Evolutionary conservation across 1,284 basidiomycete species (phyloP).

Genomic region (Pterula multifida): DNA sequence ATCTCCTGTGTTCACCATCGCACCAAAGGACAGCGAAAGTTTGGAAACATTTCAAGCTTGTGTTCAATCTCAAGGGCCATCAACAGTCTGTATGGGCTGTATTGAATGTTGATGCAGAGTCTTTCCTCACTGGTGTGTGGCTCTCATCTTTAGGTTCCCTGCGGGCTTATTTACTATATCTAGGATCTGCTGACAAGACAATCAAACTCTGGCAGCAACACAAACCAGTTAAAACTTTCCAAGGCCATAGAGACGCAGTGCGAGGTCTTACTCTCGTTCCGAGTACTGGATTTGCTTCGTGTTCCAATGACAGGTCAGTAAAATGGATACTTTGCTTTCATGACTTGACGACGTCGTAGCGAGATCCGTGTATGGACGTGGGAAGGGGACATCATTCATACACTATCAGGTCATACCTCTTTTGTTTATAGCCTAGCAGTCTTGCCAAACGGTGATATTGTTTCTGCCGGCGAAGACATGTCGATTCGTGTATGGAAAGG

Average conservation of each 20-base stretch:
- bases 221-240: slow-evolving; percentile 62
- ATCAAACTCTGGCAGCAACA: slow-evolving; percentile 83
- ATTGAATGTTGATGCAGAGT: slow-evolving; percentile 66
- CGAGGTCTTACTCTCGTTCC: slow-evolving; percentile 72
- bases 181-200: slow-evolving; percentile 91
- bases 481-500: slow-evolving; percentile 73
- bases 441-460: slow-evolving; percentile 65
- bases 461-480: slow-evolving; percentile 77
- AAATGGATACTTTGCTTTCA: background rate
- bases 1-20: slow-evolving; percentile 5
- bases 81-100: slow-evolving; percentile 94
- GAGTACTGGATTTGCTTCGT: slow-evolving; percentile 88
- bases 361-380: slow-evolving; percentile 89
- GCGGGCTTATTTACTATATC: slow-evolving; percentile 5
- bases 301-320: slow-evolving; percentile 82
- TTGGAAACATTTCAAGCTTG: slow-evolving; percentile 76
- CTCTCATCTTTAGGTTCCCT: slow-evolving; percentile 1
- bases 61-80: slow-evolving; percentile 76
- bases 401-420: slow-evolving; percentile 86
- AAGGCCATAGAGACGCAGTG: slow-evolving; percentile 86
- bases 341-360: slow-evolving; percentile 25
- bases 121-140: slow-evolving; percentile 69
- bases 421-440: slow-evolving; percentile 90
- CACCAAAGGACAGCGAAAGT: slow-evolving; percentile 76
- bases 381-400: slow-evolving; percentile 65